Percentiles rank a stretch among this genome's conserved stretches.
Conservation (phyloP, 148 eudicot genomes). For the Rhododendron kiyosumense region DNA sequence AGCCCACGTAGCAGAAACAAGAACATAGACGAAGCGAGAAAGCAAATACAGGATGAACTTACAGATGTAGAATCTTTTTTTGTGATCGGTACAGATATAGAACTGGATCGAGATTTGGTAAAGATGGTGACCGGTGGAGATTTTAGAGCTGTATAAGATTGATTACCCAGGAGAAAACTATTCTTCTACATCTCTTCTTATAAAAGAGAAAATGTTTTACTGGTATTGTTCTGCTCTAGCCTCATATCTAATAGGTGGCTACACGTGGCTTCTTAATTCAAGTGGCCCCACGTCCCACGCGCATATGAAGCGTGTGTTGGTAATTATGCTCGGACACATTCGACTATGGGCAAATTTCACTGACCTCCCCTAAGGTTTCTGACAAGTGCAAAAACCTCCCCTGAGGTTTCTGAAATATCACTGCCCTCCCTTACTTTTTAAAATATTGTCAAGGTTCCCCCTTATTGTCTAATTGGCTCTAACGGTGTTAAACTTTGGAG, state of each 20-base stretch:
- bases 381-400: too few species aligned
- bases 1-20: not conserved
- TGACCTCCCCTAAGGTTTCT: too few species aligned
- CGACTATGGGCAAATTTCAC: too few species aligned
- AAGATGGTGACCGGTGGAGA: conserved; percentile 12
- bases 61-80: not conserved
- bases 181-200: not conserved
- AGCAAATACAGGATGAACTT: conserved; percentile 11
- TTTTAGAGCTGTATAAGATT: conserved; percentile 2
- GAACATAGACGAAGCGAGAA: not conserved
- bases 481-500: too few species aligned
- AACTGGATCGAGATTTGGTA: not conserved
- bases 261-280: not conserved
- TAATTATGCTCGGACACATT: not conserved
- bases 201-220: not conserved
- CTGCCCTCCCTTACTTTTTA: too few species aligned
- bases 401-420: too few species aligned
- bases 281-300: not conserved
- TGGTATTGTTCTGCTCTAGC: not conserved
- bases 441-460: too few species aligned
- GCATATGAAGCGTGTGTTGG: not conserved
- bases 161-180: not conserved
- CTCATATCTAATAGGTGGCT: not conserved
- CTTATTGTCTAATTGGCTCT: too few species aligned
- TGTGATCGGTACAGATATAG: not conserved